Evolutionary conservation across 345 rosid species (phyloP), one percentile per base, ranked within the genome.

Genomic region (Syzygium jambos): DNA sequence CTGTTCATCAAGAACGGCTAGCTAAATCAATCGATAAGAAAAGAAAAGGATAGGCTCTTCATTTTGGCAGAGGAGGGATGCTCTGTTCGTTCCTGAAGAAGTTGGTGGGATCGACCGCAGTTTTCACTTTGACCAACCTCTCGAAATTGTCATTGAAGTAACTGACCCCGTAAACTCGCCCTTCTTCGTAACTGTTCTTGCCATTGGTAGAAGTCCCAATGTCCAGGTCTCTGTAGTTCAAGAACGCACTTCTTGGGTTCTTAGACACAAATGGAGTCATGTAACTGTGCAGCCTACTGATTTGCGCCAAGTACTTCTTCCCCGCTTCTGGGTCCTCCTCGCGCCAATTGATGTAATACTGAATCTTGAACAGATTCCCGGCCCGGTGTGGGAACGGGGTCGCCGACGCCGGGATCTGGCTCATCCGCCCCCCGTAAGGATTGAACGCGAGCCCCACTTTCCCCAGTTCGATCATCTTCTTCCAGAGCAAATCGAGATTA

Each of bases 381-480:
- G 89, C 88, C 46, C 93, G 89, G 51, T 94, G 96, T 19, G 96
- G 95, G 89, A 93, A 94, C 14, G 95, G 92, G 1, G 91, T 91
- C 4, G 78, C 91, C 13, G 90, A 88, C 4, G 86, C 88, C 0
- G 90, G 85, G 86, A 94, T 93, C 77, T 77, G 56, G 30, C 89
- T 56, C 95, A 94, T 93, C 59, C 84, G 88, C n/a, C 95, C 95
- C 2, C 96, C 96, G 11, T 90, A 94, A 14, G 95, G 93, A 87
- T 88, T 93, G 89, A 88, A 90, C 11, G 85, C 80, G 92, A 92
- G 84, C n/a, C 91, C 86, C 54, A 92, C 90, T 19, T 30, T 63
- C 51, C 86, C 91, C 16, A 87, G 89, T 16, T 91, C 86, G 3
- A 93, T 59, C 77, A 91, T 80, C 65, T 84, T 88, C 52, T 89